Conservation (phyloP, 129 eudicot genomes). For the Kitagawia praeruptora region DNA sequence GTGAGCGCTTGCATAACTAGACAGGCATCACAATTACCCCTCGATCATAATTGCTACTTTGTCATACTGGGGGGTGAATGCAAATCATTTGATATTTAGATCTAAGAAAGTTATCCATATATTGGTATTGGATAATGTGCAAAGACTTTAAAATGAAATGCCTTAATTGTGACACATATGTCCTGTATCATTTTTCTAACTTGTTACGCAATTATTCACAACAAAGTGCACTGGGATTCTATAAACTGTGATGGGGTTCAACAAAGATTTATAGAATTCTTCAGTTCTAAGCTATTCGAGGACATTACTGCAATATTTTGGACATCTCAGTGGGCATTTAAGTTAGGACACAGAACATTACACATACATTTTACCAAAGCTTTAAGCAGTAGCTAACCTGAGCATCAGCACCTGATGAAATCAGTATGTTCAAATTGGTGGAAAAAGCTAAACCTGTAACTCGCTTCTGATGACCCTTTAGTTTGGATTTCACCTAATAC, state of each 20-base stretch:
- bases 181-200: neutral
- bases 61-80: neutral
- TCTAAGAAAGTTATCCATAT: neutral
- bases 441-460: conserved; percentile 87
- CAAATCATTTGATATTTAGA: neutral
- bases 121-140: neutral
- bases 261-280: too few species aligned
- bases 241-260: too few species aligned
- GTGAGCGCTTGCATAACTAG: neutral
- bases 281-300: neutral
- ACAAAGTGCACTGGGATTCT: too few species aligned
- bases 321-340: neutral
- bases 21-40: neutral
- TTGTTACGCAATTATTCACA: too few species aligned
- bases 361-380: neutral
- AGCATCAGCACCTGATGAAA: conserved; percentile 93
- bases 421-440: conserved; percentile 60
- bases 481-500: conserved; percentile 67
- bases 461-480: conserved; percentile 87
- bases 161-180: neutral
- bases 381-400: conserved; percentile 40
- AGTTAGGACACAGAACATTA: neutral
- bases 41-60: neutral
- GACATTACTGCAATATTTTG: neutral
- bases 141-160: neutral